phyloP scores from a whole-genome alignment of 202 grass and related monocot genomes.

The Cymbopogon flexuosus region DNA sequence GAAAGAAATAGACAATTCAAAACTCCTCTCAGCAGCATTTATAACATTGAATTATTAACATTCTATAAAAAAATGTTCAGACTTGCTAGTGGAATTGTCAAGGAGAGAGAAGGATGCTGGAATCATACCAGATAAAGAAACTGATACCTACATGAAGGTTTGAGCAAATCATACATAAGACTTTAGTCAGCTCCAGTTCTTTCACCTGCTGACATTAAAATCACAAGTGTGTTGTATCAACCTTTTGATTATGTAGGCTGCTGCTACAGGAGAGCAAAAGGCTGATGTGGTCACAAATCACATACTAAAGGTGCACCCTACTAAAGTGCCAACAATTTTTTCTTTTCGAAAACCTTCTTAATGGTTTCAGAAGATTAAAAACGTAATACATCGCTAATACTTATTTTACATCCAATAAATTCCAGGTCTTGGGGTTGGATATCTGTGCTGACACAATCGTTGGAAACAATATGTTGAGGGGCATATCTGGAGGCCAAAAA shows the following conservation, averaged over 20 bases:
- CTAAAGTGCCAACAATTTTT: not conserved
- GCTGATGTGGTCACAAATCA: conserved; percentile 68
- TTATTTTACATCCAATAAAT: not conserved
- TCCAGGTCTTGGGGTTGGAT: conserved; percentile 65
- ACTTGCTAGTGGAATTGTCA: conserved; percentile 56
- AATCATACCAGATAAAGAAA: conserved; percentile 65
- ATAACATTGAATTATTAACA: conserved; percentile 12
- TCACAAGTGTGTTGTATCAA: not conserved
- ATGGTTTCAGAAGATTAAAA: not conserved
- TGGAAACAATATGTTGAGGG: conserved; percentile 67
- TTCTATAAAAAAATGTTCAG: conserved; percentile 36
- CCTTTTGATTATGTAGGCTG: conserved; percentile 45
- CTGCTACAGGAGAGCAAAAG: conserved; percentile 64
- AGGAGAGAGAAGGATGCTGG: conserved; percentile 71
- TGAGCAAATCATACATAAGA: not conserved
- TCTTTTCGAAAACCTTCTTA: not conserved
- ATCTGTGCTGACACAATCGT: conserved; percentile 66
- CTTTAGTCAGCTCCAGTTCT: not conserved
- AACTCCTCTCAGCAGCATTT: not conserved
- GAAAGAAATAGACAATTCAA: not conserved
- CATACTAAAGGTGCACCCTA: conserved; percentile 54
- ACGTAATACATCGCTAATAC: not conserved
- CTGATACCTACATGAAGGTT: conserved; percentile 73
- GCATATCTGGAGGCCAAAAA: conserved; percentile 68
- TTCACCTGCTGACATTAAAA: not conserved